phyloP scores from a whole-genome alignment of 495 filamentous ascomycete species.

The Neurospora africana region DNA sequence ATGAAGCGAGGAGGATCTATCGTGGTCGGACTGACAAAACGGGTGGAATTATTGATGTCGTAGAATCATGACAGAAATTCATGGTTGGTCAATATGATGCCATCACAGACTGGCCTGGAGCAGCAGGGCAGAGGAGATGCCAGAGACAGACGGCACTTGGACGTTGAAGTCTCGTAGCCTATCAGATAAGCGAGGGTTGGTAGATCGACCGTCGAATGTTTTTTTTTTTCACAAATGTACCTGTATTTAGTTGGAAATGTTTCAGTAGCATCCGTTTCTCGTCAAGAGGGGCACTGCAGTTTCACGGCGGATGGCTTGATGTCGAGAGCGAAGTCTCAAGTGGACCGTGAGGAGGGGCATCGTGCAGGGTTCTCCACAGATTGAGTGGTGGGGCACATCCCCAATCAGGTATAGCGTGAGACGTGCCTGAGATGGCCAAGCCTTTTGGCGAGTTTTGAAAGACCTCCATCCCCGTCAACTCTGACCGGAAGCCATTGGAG shows the following conservation, averaged over 20 bases:
- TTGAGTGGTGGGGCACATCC: constrained; percentile 6
- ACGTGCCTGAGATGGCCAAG: constrained; percentile 30
- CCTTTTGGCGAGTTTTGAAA: constrained; percentile 31
- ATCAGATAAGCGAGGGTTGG: background rate
- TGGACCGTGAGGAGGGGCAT: background rate
- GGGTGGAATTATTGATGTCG: background rate
- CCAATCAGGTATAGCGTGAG: constrained; percentile 25
- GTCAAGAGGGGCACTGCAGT: background rate
- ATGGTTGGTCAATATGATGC: constrained; percentile 6
- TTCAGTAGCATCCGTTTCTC: background rate
- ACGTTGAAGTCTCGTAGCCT: background rate
- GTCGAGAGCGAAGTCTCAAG: background rate
- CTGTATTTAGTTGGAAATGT: background rate
- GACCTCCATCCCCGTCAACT: constrained; percentile 11
- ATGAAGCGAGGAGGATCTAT: background rate
- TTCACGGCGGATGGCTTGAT: background rate
- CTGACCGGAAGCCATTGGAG: constrained; percentile 22
- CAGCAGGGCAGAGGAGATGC: background rate
- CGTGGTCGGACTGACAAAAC: background rate
- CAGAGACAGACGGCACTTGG: background rate
- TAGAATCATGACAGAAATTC: background rate
- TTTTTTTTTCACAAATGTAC: background rate
- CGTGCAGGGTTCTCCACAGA: constrained; percentile 7
- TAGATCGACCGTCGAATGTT: background rate
- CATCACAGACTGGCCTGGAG: background rate